A percentile compares a stretch with the other conserved stretches of the same genome.
Evolutionary conservation across 352 stramenopile species (phyloP).

Genomic region (Plasmopara muralis): DNA sequence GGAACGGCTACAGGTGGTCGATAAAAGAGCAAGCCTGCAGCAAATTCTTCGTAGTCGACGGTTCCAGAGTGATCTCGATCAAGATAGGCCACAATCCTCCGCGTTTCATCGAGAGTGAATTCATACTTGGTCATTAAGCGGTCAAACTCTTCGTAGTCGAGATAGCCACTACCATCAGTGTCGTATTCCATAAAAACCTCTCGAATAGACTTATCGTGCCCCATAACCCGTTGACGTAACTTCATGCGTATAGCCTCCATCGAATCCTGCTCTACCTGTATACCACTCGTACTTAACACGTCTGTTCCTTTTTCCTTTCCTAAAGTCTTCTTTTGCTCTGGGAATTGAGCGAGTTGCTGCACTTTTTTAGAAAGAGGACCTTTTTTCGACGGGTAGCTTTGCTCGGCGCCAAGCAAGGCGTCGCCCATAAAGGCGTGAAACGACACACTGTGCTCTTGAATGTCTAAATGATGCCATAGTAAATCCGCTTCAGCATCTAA

Average conservation of each 20-base stretch:
- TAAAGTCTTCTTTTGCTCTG: slow-evolving; percentile 3
- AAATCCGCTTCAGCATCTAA: slow-evolving; percentile 40
- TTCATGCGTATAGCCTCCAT: slow-evolving; percentile 53
- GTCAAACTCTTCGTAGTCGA: slow-evolving; percentile 65
- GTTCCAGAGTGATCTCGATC: slow-evolving; percentile 53
- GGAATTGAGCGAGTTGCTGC: slow-evolving; percentile 2
- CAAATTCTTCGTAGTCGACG: slow-evolving; percentile 73
- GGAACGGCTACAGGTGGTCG: slow-evolving; percentile 21
- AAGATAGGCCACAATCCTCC: slow-evolving; percentile 39
- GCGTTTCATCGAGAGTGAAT: slow-evolving; percentile 41
- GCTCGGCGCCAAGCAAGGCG: slow-evolving; percentile 28
- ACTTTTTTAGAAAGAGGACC: slow-evolving; percentile 14
- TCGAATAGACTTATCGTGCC: slow-evolving; percentile 63
- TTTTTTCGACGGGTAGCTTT: slow-evolving; percentile 30
- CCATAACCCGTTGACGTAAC: slow-evolving; percentile 58
- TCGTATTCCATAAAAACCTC: slow-evolving; percentile 71
- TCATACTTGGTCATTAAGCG: slow-evolving; percentile 61
- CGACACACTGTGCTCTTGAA: slow-evolving; percentile 29
- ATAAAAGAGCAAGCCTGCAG: slow-evolving; percentile 58
- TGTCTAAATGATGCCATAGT: slow-evolving; percentile 40
- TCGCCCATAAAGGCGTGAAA: slow-evolving; percentile 51
- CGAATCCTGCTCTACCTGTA: slow-evolving; percentile 19
- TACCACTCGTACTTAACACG: slow-evolving; percentile 4
- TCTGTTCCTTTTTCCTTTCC: slow-evolving; percentile 11
- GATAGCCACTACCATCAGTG: slow-evolving; percentile 40